Evolutionary conservation across 1,139 yeast genomes (phyloP).

Genomic region (Debaryomyces udenii): DNA sequence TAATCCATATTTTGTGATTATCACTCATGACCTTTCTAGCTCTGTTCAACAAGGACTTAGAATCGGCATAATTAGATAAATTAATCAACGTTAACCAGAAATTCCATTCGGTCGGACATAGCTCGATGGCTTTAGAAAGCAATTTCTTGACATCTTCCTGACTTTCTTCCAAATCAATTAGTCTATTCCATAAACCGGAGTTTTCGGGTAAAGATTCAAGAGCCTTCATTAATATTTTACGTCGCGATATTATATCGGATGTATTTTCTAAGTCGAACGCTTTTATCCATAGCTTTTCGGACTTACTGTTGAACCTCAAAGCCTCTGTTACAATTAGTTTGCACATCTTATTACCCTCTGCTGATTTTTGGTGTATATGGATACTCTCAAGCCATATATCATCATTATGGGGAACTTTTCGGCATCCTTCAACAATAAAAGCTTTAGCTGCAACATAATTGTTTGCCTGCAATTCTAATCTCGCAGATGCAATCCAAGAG

Average conservation of each 20-base stretch:
- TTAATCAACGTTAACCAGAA: conserved; percentile 63
- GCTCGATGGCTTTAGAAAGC: conserved; percentile 67
- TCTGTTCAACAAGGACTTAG: conserved; percentile 55
- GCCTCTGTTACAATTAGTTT: conserved; percentile 69
- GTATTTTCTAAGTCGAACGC: conserved; percentile 64
- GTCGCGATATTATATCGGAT: conserved; percentile 50
- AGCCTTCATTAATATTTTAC: conserved; percentile 63
- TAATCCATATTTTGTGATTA: conserved; percentile 67
- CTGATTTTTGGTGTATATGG: conserved; percentile 57
- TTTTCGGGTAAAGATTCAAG: conserved; percentile 54
- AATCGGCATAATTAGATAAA: conserved; percentile 47
- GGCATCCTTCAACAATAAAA: conserved; percentile 73
- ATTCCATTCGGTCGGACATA: conserved; percentile 63
- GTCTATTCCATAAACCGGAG: conserved; percentile 53
- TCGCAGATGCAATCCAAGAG: conserved; percentile 89
- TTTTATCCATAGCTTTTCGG: conserved; percentile 70
- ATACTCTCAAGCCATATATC: conserved; percentile 84
- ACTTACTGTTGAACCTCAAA: conserved; percentile 55
- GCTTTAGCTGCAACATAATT: conserved; percentile 60
- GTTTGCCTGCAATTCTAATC: conserved; percentile 70
- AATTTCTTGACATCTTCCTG: conserved; percentile 54
- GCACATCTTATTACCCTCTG: conserved; percentile 41
- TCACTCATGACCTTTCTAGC: conserved; percentile 61
- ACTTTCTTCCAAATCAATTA: conserved; percentile 54
- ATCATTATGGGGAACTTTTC: conserved; percentile 63